Evolutionary conservation across 1,284 basidiomycete species (phyloP).

Genomic region (Crepidotus sp.): DNA sequence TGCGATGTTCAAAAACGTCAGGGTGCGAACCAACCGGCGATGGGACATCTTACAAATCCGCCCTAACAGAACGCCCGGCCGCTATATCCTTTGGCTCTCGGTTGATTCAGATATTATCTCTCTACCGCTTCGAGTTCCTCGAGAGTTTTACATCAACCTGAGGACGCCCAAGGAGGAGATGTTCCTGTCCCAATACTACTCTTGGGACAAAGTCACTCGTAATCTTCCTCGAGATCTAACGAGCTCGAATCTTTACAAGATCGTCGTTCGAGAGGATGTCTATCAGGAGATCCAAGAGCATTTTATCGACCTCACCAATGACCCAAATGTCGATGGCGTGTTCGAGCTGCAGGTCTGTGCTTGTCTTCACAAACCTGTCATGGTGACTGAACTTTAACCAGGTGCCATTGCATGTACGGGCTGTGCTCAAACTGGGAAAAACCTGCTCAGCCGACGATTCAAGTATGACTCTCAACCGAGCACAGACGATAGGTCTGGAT

Average conservation of each 20-base stretch:
- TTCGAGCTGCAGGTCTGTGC: conserved; percentile 79
- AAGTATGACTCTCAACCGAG: conserved; percentile 72
- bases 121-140: conserved; percentile 77
- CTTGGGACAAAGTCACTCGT: conserved; percentile 65
- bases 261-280: conserved; percentile 77
- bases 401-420: conserved; percentile 83
- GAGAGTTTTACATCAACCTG: conserved; percentile 91
- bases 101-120: conserved; percentile 75
- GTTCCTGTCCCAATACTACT: conserved; percentile 67
- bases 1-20: conserved; percentile 73
- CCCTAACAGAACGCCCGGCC: conserved; percentile 68
- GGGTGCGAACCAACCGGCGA: conserved; percentile 57
- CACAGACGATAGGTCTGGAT: conserved; percentile 79
- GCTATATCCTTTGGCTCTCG: conserved; percentile 86
- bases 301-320: conserved; percentile 88
- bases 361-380: neutral
- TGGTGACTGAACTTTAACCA: conserved; percentile 23
- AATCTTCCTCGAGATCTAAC: conserved; percentile 77
- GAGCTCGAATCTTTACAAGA: conserved; percentile 75
- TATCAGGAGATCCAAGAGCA: conserved; percentile 84
- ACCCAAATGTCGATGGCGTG: conserved; percentile 92
- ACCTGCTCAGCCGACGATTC: conserved; percentile 67
- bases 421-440: conserved; percentile 78
- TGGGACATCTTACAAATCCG: conserved; percentile 96
- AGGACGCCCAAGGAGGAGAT: conserved; percentile 56